These are phyloP conservation scores for Amanita jacksonii DNA, from an alignment of 768 basidiomycete species.

Conservation along the genomic window DNA sequence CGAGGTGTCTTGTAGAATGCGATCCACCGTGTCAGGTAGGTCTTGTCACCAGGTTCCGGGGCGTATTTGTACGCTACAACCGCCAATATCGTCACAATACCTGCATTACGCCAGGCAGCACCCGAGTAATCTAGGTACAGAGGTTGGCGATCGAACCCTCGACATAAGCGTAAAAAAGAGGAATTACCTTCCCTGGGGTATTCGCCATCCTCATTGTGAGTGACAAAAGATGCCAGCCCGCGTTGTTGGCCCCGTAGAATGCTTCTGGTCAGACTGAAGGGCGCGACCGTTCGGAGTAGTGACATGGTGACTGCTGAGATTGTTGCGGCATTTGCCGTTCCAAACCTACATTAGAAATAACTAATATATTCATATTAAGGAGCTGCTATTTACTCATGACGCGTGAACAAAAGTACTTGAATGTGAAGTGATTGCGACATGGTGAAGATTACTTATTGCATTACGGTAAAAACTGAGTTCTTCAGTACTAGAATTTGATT, in stretches of 20 bases:
- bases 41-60: constrained; percentile 50
- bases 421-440: too few relatives aligned
- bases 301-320: background rate
- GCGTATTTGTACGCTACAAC: constrained; percentile 61
- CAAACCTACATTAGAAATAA: too few relatives aligned
- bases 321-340: constrained; percentile 6
- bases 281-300: constrained; percentile 35
- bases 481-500: too few relatives aligned
- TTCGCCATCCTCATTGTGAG: constrained; percentile 27
- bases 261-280: constrained; percentile 22
- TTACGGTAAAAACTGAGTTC: too few relatives aligned
- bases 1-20: constrained; percentile 43
- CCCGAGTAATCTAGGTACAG: constrained; percentile 44
- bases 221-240: constrained; percentile 35
- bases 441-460: too few relatives aligned
- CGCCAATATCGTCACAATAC: constrained; percentile 39
- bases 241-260: constrained; percentile 24
- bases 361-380: too few relatives aligned
- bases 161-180: background rate
- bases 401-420: too few relatives aligned
- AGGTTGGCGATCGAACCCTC: background rate
- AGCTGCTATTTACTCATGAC: too few relatives aligned
- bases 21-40: constrained; percentile 60
- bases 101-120: constrained; percentile 58
- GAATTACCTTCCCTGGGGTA: constrained; percentile 53